phyloP scores from a whole-genome alignment of 768 basidiomycete species.

The Termitomyces sp. region DNA sequence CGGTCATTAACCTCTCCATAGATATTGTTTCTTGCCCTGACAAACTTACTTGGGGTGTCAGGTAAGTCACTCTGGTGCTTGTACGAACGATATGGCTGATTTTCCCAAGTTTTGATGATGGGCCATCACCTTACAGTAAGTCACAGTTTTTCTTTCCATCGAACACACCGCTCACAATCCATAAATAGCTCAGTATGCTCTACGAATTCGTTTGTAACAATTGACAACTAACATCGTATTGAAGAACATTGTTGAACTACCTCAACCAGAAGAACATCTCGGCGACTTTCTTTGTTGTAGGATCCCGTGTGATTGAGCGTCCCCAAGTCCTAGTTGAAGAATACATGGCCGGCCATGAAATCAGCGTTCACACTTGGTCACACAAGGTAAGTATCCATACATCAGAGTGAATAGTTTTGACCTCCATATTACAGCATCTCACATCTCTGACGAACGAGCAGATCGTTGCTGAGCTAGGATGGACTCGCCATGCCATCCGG shows the following conservation, averaged over 20 bases:
- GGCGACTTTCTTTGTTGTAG: conserved; percentile 91
- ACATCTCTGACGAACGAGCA: conserved; percentile 73
- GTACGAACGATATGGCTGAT: neutral
- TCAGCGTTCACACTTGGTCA: conserved; percentile 89
- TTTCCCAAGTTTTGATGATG: conserved; percentile 68
- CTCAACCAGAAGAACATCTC: conserved; percentile 54
- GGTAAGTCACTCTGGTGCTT: conserved; percentile 22
- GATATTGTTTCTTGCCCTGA: conserved; percentile 66
- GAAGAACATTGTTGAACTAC: conserved; percentile 65
- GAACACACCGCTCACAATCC: neutral
- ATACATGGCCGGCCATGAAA: conserved; percentile 76
- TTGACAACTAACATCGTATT: conserved; percentile 1
- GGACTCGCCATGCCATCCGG: conserved; percentile 85
- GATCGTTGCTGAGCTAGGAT: conserved; percentile 91
- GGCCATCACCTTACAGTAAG: conserved; percentile 79
- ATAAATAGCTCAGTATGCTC: conserved; percentile 18
- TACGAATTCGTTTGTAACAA: neutral
- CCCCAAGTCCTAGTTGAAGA: conserved; percentile 73
- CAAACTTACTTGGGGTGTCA: conserved; percentile 73
- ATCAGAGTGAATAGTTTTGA: neutral
- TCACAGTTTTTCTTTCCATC: conserved; percentile 10
- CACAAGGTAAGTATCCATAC: conserved; percentile 47
- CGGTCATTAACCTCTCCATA: conserved; percentile 8
- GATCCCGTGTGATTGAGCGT: conserved; percentile 77
- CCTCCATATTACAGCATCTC: conserved; percentile 36